phyloP scores from a whole-genome alignment of 208 protist genomes.

The Leishmania gerbilli region DNA sequence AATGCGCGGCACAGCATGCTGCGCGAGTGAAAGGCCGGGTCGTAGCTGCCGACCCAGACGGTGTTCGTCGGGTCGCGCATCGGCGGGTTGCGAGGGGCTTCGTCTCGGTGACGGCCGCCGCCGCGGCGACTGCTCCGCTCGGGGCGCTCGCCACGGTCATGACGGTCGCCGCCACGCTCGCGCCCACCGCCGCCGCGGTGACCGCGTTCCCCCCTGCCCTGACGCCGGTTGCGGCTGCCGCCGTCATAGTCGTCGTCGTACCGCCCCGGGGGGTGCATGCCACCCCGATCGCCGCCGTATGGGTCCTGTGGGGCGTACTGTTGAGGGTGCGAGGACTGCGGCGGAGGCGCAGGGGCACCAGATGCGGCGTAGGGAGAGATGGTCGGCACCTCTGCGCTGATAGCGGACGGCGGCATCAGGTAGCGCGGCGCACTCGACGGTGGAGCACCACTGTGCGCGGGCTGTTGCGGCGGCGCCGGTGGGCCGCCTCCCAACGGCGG shows the following conservation, averaged over 20 bases:
- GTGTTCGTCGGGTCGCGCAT: constrained; percentile 86
- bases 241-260: constrained; percentile 17
- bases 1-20: constrained; percentile 57
- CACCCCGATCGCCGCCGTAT: constrained; percentile 15
- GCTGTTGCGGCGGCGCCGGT: background rate
- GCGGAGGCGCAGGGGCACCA: constrained; percentile 1
- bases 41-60: constrained; percentile 87
- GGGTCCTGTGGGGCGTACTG: constrained; percentile 2
- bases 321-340: constrained; percentile 21
- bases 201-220: constrained; percentile 13
- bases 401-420: constrained; percentile 25
- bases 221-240: constrained; percentile 11
- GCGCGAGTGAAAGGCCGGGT: constrained; percentile 53
- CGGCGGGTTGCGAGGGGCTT: constrained; percentile 23
- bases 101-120: constrained; percentile 21
- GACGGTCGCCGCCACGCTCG: constrained; percentile 17
- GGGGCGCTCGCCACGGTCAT: constrained; percentile 22
- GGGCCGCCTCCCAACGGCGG: background rate
- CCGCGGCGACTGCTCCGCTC: constrained; percentile 6
- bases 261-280: constrained; percentile 9
- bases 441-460: background rate
- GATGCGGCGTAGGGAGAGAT: constrained; percentile 9
- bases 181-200: constrained; percentile 2
- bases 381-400: constrained; percentile 19
- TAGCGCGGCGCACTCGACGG: constrained; percentile 16